Percentiles rank a stretch among this genome's conserved stretches.
phyloP scores from a whole-genome alignment of 305 asterid species.

The Coffea humblotiana region DNA sequence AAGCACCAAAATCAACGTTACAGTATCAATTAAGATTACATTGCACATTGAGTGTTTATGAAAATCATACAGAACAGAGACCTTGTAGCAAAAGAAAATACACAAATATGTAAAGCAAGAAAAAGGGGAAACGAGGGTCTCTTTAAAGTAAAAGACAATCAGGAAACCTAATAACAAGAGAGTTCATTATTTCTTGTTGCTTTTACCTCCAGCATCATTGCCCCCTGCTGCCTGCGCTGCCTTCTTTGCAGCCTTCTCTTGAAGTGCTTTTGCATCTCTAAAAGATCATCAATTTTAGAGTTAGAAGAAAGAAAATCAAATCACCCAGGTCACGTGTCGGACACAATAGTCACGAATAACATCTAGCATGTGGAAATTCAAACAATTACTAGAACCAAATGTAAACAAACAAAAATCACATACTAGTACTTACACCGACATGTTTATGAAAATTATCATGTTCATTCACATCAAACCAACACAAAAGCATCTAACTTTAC shows the following conservation, averaged over 20 bases:
- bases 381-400: too few species aligned
- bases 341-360: not conserved
- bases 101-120: not conserved
- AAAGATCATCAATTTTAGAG: not conserved
- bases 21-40: not conserved
- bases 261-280: slow-evolving; percentile 92
- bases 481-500: not conserved
- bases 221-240: slow-evolving; percentile 65
- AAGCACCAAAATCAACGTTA: not conserved
- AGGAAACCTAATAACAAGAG: slow-evolving; percentile 6
- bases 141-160: not conserved
- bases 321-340: not conserved
- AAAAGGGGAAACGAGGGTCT: slow-evolving; percentile 3
- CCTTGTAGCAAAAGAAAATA: not conserved
- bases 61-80: not conserved
- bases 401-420: not conserved
- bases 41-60: not conserved
- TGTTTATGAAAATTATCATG: not conserved
- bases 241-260: slow-evolving; percentile 82
- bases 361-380: not conserved
- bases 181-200: slow-evolving; percentile 59
- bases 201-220: slow-evolving; percentile 64
- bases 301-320: slow-evolving; percentile 2
- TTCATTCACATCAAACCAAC: not conserved
- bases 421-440: not conserved